A percentile compares a stretch with the other conserved stretches of the same genome.
Evolutionary conservation across 306 rosid genomes (phyloP).

Genomic region (Cicer yamashitae): DNA sequence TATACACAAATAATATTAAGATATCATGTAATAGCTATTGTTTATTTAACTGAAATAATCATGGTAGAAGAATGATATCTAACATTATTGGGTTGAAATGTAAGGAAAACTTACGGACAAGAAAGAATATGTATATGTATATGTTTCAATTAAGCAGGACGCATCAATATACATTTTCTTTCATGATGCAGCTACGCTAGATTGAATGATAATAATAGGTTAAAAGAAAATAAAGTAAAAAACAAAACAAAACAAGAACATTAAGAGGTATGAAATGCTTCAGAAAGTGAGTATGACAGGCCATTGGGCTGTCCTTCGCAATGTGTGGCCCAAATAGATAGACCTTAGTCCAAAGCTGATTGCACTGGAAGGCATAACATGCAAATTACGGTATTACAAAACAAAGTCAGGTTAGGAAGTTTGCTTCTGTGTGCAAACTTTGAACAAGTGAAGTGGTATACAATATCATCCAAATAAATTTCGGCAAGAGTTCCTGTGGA

Average conservation of each 20-base stretch:
- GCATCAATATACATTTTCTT: slow-evolving; percentile 3
- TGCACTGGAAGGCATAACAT: slow-evolving; percentile 9
- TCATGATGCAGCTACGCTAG: slow-evolving; percentile 4
- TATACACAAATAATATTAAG: slow-evolving; percentile 1
- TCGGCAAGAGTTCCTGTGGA: not conserved
- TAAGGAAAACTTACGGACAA: not conserved
- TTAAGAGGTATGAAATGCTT: slow-evolving; percentile 14
- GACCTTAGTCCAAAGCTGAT: slow-evolving; percentile 20
- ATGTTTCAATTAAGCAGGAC: not conserved
- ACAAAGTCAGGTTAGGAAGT: slow-evolving; percentile 14
- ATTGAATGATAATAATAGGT: not conserved
- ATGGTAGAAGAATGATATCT: slow-evolving; percentile 2
- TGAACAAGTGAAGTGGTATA: slow-evolving; percentile 1
- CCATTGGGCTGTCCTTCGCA: slow-evolving; percentile 14
- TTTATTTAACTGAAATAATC: not conserved
- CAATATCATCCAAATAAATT: slow-evolving; percentile 36
- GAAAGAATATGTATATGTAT: not conserved
- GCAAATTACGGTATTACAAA: not conserved
- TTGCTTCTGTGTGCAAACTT: slow-evolving; percentile 13
- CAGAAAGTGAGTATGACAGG: slow-evolving; percentile 23
- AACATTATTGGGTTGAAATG: not conserved
- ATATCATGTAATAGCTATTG: slow-evolving; percentile 15
- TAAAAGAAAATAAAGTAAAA: slow-evolving; percentile 10
- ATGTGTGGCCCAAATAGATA: slow-evolving; percentile 11
- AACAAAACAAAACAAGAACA: slow-evolving; percentile 2